phyloP scores from a whole-genome alignment of 1,139 yeast species.

The Blastobotrys illinoisensis region DNA sequence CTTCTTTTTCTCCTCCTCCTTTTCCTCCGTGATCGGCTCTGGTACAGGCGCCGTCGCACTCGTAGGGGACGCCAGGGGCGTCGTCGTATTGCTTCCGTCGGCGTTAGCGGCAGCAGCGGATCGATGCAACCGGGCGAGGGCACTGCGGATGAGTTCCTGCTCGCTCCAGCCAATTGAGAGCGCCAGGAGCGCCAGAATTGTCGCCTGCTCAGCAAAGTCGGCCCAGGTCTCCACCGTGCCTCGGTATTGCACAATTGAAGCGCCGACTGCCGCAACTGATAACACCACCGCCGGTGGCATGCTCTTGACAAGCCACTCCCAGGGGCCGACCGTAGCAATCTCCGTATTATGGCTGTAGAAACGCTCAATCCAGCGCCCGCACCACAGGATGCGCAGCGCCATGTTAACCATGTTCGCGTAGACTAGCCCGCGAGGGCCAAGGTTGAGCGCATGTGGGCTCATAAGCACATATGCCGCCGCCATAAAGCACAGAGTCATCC shows the following conservation, averaged over 20 bases:
- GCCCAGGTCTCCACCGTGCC: constrained; percentile 5
- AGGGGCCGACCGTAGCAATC: constrained; percentile 1
- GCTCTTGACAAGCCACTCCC: constrained; percentile 11
- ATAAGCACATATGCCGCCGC: constrained; percentile 34
- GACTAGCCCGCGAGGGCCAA: constrained; percentile 39
- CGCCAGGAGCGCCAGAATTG: constrained; percentile 6
- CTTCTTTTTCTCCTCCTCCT: constrained; percentile 6
- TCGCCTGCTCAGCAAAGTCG: not conserved
- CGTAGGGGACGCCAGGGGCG: not conserved
- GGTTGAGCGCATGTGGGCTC: constrained; percentile 22
- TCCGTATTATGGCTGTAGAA: constrained; percentile 18
- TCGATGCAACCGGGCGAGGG: not conserved
- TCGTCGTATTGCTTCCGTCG: no score
- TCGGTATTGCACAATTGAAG: constrained; percentile 1
- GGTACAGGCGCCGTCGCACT: not conserved
- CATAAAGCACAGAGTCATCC: constrained; percentile 33
- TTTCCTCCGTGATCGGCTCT: constrained; percentile 6
- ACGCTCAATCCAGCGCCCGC: constrained; percentile 26
- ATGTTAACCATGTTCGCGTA: constrained; percentile 39
- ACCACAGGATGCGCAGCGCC: constrained; percentile 35
- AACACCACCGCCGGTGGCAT: constrained; percentile 6
- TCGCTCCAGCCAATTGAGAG: constrained; percentile 10
- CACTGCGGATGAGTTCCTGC: constrained; percentile 11
- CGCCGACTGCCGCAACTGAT: constrained; percentile 8
- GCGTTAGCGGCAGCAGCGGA: not conserved